These are phyloP conservation scores for Xerocomus brunneocitrinus DNA, from an alignment of 768 basidiomycete species.

Conservation along the genomic window DNA sequence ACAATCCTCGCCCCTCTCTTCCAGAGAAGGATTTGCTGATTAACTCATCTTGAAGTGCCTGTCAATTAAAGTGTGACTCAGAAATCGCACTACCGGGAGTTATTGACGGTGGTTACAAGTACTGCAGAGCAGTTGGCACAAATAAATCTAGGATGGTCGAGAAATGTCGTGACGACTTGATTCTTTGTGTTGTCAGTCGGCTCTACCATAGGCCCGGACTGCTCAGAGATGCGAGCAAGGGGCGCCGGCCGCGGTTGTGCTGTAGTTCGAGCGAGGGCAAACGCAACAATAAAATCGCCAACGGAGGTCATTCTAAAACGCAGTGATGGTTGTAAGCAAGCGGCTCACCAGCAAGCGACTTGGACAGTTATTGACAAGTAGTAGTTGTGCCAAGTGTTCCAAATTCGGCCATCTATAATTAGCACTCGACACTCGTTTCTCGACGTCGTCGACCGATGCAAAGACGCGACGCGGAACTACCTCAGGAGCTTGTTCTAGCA, in stretches of 20 bases:
- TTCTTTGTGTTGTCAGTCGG: conserved; percentile 41
- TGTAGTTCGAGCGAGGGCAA: conserved; percentile 10
- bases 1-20: conserved; percentile 79
- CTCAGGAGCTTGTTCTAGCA: conserved; percentile 62
- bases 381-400: conserved; percentile 6
- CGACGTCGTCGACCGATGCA: conserved; percentile 15
- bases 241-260: neutral
- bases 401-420: conserved; percentile 4
- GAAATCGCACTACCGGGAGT: neutral
- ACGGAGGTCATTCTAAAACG: conserved; percentile 15
- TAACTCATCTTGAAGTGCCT: conserved; percentile 80
- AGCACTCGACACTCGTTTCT: neutral
- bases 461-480: conserved; percentile 43
- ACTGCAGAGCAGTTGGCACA: conserved; percentile 68
- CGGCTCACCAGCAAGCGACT: conserved; percentile 7
- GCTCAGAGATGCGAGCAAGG: neutral
- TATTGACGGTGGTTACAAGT: conserved; percentile 45
- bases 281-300: conserved; percentile 18
- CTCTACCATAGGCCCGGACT: conserved; percentile 15
- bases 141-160: conserved; percentile 62
- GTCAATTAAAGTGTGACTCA: neutral
- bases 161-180: conserved; percentile 59
- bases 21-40: conserved; percentile 85
- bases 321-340: neutral
- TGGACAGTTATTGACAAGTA: neutral